Conservation (phyloP, 352 stramenopile species). For the Globisporangium megalacanthum region DNA sequence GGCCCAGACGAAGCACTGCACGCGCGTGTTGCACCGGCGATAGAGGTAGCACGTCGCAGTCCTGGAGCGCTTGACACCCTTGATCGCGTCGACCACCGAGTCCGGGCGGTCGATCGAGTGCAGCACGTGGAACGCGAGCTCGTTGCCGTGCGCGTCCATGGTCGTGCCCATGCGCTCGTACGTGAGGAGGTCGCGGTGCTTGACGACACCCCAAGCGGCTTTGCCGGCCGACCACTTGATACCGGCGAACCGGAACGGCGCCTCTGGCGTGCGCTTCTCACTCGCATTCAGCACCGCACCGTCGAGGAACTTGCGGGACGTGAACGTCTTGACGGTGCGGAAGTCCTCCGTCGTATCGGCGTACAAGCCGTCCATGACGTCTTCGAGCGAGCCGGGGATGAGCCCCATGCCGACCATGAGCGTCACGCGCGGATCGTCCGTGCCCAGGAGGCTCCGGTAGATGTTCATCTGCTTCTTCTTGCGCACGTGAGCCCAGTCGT, state of each 20-base stretch:
- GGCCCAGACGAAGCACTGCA: slow-evolving; percentile 34
- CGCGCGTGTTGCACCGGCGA: slow-evolving; percentile 22
- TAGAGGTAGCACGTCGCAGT: slow-evolving; percentile 49
- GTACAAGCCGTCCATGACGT: slow-evolving; percentile 45
- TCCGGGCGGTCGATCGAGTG: slow-evolving; percentile 56
- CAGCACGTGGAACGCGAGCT: slow-evolving; percentile 44
- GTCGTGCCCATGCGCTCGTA: slow-evolving; percentile 53
- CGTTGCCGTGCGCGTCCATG: slow-evolving; percentile 35
- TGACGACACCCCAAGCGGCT: slow-evolving; percentile 22
- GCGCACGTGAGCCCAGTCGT: slow-evolving; percentile 15
- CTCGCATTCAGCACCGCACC: slow-evolving; percentile 24
- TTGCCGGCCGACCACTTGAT: slow-evolving; percentile 40
- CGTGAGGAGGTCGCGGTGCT: slow-evolving; percentile 32
- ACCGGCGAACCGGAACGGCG: slow-evolving; percentile 37
- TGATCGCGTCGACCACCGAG: slow-evolving; percentile 36
- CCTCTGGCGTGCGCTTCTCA: slow-evolving; percentile 21
- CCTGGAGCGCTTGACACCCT: slow-evolving; percentile 39
- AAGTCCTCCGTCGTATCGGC: slow-evolving; percentile 35
- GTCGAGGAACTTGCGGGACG: slow-evolving; percentile 28
- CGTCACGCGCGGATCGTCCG: slow-evolving; percentile 1
- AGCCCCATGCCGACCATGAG: slow-evolving; percentile 10
- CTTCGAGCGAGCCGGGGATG: slow-evolving; percentile 13
- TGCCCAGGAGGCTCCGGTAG: slow-evolving; percentile 6
- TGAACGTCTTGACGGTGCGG: slow-evolving; percentile 23
- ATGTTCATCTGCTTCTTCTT: slow-evolving; percentile 14